Conservation (phyloP, 78 protist species). For the Dictyostelium brefeldianum region DNA sequence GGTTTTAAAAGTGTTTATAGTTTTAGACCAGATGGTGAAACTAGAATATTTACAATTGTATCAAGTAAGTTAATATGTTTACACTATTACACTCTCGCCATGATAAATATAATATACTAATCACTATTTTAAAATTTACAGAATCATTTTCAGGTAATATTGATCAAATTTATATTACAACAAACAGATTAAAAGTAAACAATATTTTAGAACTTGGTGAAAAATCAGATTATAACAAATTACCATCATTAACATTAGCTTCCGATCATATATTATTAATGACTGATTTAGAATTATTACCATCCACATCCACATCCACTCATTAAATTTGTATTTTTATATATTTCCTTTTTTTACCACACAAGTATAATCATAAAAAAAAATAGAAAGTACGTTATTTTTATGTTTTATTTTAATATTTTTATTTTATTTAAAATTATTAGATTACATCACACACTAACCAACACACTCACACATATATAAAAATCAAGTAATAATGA, state of each 20-base stretch:
- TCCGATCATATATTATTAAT: slow-evolving; percentile 64
- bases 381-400: no score
- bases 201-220: slow-evolving; percentile 33
- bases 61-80: slow-evolving; percentile 60
- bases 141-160: slow-evolving; percentile 47
- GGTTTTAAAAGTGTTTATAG: slow-evolving; percentile 14
- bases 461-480: no score
- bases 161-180: slow-evolving; percentile 49
- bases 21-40: slow-evolving; percentile 52
- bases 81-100: no score
- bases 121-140: no score
- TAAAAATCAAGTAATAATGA: neutral
- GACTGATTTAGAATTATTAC: slow-evolving; percentile 38
- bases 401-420: no score
- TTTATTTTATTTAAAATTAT: no score
- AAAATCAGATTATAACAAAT: neutral
- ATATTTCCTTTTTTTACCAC: neutral
- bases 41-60: slow-evolving; percentile 21
- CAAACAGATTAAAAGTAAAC: neutral
- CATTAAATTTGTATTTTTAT: neutral
- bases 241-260: slow-evolving; percentile 34
- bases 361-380: neutral
- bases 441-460: no score
- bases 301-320: neutral
- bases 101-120: neutral